These are phyloP conservation scores for Isoetes engelmannii DNA, from an alignment of 83 land plant genomes.

Conservation along the genomic window DNA sequence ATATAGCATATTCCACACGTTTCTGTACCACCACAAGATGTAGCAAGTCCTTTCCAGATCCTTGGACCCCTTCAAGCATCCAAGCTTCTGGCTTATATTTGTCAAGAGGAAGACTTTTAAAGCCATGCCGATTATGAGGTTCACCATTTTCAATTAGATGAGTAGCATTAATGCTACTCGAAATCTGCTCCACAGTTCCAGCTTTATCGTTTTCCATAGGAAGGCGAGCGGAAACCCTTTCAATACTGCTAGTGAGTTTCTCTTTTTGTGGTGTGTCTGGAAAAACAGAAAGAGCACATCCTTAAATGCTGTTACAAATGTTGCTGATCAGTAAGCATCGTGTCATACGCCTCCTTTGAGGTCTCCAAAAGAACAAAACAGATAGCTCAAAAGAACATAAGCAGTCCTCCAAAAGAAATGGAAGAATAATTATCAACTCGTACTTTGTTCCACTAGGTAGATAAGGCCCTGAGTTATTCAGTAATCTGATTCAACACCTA, in stretches of 20 bases:
- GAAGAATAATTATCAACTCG: too few relatives aligned
- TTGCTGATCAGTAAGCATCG: too few relatives aligned
- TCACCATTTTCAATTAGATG: not conserved
- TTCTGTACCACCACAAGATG: conserved; percentile 85
- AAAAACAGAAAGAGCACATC: too few relatives aligned
- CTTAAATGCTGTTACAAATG: too few relatives aligned
- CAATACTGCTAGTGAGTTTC: not conserved
- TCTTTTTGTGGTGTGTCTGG: not conserved
- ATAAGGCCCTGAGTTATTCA: too few relatives aligned
- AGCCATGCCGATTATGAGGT: not conserved
- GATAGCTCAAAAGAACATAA: too few relatives aligned
- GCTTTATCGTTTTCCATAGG: not conserved
- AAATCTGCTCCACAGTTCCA: not conserved
- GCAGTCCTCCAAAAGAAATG: too few relatives aligned
- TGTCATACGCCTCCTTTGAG: too few relatives aligned
- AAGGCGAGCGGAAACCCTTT: too few relatives aligned
- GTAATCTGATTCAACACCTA: too few relatives aligned
- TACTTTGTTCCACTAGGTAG: too few relatives aligned
- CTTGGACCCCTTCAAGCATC: conserved; percentile 47
- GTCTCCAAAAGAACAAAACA: too few relatives aligned
- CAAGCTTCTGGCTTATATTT: conserved; percentile 76
- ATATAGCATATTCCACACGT: not conserved
- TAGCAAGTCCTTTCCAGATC: conserved; percentile 42
- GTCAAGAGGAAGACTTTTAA: conserved; percentile 24
- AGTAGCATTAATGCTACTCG: not conserved